A percentile compares a stretch with the other conserved stretches of the same genome.
These are phyloP conservation scores for Fusarium incarnatum DNA, from an alignment of 2,329 filamentous ascomycete genomes.

Conservation along the genomic window DNA sequence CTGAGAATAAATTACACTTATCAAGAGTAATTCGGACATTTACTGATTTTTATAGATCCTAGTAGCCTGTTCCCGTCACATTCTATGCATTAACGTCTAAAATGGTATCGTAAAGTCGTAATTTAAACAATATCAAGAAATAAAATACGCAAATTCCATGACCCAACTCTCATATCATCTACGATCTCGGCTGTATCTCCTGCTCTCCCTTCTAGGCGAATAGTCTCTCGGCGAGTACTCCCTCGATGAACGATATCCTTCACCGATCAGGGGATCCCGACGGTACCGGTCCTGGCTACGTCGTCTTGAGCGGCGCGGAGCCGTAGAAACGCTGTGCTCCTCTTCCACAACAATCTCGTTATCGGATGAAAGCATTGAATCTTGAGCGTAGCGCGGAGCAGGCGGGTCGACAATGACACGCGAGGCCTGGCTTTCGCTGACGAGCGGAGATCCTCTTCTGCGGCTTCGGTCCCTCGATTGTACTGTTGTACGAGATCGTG, in stretches of 20 bases:
- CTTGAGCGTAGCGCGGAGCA: constrained; percentile 47
- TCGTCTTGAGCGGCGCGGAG: constrained; percentile 39
- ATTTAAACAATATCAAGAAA: constrained; percentile 16
- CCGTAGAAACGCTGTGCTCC: constrained; percentile 48
- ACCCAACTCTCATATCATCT: not conserved
- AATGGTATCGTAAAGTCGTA: constrained; percentile 32
- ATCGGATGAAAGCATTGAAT: constrained; percentile 45
- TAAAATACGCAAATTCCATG: constrained; percentile 5
- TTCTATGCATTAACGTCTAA: constrained; percentile 24
- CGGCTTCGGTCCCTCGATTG: constrained; percentile 36
- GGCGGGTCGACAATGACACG: constrained; percentile 47
- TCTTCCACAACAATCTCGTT: constrained; percentile 56
- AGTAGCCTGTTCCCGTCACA: not conserved
- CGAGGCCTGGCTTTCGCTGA: constrained; percentile 25
- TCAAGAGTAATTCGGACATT: not conserved
- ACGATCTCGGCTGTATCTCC: constrained; percentile 39
- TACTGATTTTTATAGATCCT: not conserved
- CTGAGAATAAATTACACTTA: too few relatives aligned
- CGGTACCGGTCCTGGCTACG: constrained; percentile 43
- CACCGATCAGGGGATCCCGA: constrained; percentile 41
- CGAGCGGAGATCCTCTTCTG: constrained; percentile 38
- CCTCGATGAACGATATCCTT: constrained; percentile 26
- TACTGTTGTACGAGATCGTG: constrained; percentile 40
- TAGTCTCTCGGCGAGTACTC: constrained; percentile 42
- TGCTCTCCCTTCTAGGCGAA: constrained; percentile 39